These are phyloP conservation scores for Aphanomyces stellatus DNA, from an alignment of 352 stramenopile genomes.

Conservation along the genomic window DNA sequence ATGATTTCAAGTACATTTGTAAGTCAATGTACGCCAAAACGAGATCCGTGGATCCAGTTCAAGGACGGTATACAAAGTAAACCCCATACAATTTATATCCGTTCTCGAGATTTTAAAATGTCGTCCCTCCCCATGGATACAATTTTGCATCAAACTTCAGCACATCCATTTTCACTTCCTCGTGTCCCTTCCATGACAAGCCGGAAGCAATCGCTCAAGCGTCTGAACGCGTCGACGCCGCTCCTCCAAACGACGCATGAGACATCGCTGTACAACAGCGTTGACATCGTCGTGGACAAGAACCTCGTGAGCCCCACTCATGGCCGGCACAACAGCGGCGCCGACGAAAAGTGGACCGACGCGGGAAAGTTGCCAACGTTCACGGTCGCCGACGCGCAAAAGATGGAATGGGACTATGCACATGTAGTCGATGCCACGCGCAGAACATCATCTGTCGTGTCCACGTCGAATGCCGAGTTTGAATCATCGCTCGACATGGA, in stretches of 20 bases:
- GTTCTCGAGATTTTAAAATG: background rate
- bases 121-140: background rate
- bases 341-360: background rate
- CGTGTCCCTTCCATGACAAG: background rate
- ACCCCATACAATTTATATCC: background rate
- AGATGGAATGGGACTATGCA: slow-evolving; percentile 13
- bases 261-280: background rate
- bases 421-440: background rate
- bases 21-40: no score
- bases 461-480: background rate
- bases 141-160: background rate
- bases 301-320: background rate
- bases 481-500: background rate
- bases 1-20: no score
- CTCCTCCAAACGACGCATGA: background rate
- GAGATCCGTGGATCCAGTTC: no score
- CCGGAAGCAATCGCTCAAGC: background rate
- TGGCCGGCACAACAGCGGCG: background rate
- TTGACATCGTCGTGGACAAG: background rate
- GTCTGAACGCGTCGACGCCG: background rate
- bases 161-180: background rate
- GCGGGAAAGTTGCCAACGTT: background rate
- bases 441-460: background rate
- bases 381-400: background rate
- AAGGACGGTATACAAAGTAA: no score